Conservation (phyloP, 1,284 basidiomycete genomes). For the Exobasidium rhododendri region DNA sequence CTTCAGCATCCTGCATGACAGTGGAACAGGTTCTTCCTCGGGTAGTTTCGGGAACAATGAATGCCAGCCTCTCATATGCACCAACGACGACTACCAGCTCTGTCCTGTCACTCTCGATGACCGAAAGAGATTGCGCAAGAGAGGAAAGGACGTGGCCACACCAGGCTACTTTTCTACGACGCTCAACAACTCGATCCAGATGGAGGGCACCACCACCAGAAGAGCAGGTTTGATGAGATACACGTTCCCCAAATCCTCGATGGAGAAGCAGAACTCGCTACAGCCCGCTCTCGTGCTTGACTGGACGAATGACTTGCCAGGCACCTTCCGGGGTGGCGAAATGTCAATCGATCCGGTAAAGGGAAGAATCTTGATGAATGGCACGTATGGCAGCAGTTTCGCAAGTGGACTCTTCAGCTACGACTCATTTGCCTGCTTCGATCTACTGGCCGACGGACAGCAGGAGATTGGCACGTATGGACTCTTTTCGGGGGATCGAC, state of each 20-base stretch:
- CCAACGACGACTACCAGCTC: conserved; percentile 24
- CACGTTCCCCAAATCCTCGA: conserved; percentile 28
- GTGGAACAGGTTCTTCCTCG: conserved; percentile 40
- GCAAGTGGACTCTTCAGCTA: conserved; percentile 29
- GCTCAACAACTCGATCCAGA: conserved; percentile 40
- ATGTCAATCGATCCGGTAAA: conserved; percentile 27
- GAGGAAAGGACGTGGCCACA: conserved; percentile 27
- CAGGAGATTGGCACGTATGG: conserved; percentile 32
- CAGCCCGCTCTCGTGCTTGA: conserved; percentile 37
- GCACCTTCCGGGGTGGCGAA: conserved; percentile 32
- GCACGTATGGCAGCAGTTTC: conserved; percentile 35
- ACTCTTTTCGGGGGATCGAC: conserved; percentile 38
- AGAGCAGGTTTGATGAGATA: conserved; percentile 39
- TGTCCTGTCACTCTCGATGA: conserved; percentile 41
- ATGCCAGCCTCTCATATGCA: conserved; percentile 42
- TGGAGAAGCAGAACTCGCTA: conserved; percentile 20
- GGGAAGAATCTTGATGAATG: conserved; percentile 36
- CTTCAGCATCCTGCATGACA: conserved; percentile 38
- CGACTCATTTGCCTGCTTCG: conserved; percentile 36
- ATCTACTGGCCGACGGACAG: conserved; percentile 31
- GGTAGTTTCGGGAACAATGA: conserved; percentile 45
- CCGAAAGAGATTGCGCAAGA: conserved; percentile 26
- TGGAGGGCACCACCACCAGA: conserved; percentile 38
- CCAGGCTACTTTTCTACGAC: conserved; percentile 45
- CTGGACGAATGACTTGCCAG: conserved; percentile 45